Percentiles rank a stretch among this genome's conserved stretches.
phyloP scores from a whole-genome alignment of 2,329 filamentous ascomycete genomes.

The Penicillium sp. region DNA sequence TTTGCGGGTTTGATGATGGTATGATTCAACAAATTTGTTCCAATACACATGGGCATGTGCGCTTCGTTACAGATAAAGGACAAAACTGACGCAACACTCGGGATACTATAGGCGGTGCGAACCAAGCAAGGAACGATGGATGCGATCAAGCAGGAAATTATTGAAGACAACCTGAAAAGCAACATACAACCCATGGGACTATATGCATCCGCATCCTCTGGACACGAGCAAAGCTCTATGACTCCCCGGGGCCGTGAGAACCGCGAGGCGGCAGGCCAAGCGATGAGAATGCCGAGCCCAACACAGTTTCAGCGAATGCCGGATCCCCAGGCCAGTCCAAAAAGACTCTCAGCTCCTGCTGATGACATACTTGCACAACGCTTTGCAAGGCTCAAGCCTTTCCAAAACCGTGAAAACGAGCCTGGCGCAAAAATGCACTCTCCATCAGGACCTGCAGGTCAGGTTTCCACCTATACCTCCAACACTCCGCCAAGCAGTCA shows the following conservation, averaged over 20 bases:
- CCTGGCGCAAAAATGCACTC: slow-evolving; percentile 1
- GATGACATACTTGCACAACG: slow-evolving; percentile 42
- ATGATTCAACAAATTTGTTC: slow-evolving; percentile 4
- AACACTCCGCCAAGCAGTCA: slow-evolving; percentile 8
- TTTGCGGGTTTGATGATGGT: slow-evolving; percentile 53
- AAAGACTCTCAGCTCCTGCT: slow-evolving; percentile 27
- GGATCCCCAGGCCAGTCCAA: slow-evolving; percentile 21
- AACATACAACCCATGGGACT: slow-evolving; percentile 27
- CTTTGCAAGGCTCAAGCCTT: slow-evolving; percentile 41
- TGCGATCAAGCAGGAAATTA: slow-evolving; percentile 41
- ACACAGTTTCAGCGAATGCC: slow-evolving; percentile 35
- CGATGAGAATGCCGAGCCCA: slow-evolving; percentile 42
- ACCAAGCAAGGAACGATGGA: slow-evolving; percentile 45
- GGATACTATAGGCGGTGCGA: slow-evolving; percentile 31
- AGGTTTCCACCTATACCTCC: slow-evolving; percentile 16
- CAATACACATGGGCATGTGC: background rate
- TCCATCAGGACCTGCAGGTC: slow-evolving; percentile 14
- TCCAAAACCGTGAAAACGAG: slow-evolving; percentile 10
- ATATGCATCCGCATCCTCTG: slow-evolving; percentile 9
- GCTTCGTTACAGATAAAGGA: background rate
- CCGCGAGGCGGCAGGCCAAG: slow-evolving; percentile 15
- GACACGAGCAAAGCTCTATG: slow-evolving; percentile 8
- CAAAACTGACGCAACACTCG: slow-evolving; percentile 10
- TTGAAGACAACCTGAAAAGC: slow-evolving; percentile 37
- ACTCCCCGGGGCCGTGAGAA: slow-evolving; percentile 25